Evolutionary conservation across 2,329 filamentous ascomycete genomes (phyloP).

Genomic region (Aureobasidium sp.): DNA sequence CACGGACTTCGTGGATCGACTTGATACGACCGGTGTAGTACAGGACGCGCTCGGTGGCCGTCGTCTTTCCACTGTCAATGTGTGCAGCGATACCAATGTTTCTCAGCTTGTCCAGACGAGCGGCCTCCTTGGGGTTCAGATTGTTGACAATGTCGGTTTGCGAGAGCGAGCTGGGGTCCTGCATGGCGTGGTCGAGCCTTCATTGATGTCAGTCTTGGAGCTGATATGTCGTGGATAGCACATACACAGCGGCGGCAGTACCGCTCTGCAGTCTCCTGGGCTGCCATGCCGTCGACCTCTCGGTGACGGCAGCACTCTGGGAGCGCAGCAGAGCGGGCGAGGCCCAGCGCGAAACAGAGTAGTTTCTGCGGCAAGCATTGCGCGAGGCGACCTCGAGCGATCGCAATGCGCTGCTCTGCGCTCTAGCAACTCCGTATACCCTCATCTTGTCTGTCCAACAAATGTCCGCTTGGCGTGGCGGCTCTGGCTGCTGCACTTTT

Average conservation of each 20-base stretch:
- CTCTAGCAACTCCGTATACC: slow-evolving; percentile 17
- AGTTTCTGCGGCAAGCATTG: slow-evolving; percentile 12
- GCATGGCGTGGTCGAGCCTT: slow-evolving; percentile 50
- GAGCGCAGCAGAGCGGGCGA: slow-evolving; percentile 16
- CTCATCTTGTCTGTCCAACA: slow-evolving; percentile 17
- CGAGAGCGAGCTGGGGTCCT: slow-evolving; percentile 50
- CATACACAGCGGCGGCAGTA: slow-evolving; percentile 25
- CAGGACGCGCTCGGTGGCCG: slow-evolving; percentile 88
- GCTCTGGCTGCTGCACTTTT: slow-evolving; percentile 8
- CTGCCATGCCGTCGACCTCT: slow-evolving; percentile 20
- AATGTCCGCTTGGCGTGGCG: slow-evolving; percentile 9
- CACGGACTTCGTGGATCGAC: slow-evolving; percentile 92
- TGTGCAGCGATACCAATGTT: slow-evolving; percentile 99
- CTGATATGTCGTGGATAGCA: neutral
- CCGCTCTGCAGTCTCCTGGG: slow-evolving; percentile 22
- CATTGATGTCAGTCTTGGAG: neutral
- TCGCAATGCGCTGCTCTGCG: slow-evolving; percentile 18
- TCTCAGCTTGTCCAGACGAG: slow-evolving; percentile 71
- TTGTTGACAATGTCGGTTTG: slow-evolving; percentile 68
- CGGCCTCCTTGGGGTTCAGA: slow-evolving; percentile 70
- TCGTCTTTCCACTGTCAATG: slow-evolving; percentile 98
- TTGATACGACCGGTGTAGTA: slow-evolving; percentile 98
- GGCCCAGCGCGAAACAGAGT: slow-evolving; percentile 15
- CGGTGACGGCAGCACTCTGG: neutral
- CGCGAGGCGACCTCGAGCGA: slow-evolving; percentile 17